phyloP scores from a whole-genome alignment of 805 yeast genomes.

The Candida loeiensis region DNA sequence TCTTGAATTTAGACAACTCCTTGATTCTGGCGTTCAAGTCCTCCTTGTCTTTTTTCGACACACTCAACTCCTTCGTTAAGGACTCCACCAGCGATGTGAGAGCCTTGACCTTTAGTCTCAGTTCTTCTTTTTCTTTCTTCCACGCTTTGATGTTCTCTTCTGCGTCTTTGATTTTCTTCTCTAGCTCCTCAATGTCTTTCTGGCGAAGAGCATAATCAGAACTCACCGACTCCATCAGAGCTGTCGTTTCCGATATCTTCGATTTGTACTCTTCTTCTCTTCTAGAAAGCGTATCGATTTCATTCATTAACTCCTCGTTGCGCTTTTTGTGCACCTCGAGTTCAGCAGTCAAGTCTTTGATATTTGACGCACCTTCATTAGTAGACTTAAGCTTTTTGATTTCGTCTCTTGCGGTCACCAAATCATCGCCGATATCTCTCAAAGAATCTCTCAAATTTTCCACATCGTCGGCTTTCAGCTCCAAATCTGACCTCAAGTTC shows the following conservation, averaged over 20 bases:
- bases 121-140: slow-evolving; percentile 20
- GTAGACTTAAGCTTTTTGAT: slow-evolving; percentile 35
- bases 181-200: background rate
- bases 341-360: slow-evolving; percentile 14
- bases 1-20: slow-evolving; percentile 28
- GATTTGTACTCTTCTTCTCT: background rate
- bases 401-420: slow-evolving; percentile 65
- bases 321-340: background rate
- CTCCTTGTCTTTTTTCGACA: slow-evolving; percentile 33
- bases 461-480: slow-evolving; percentile 55
- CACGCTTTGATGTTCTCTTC: slow-evolving; percentile 20
- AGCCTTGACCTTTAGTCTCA: slow-evolving; percentile 4
- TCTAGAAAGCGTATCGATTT: background rate
- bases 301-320: background rate
- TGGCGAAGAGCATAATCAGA: too few species aligned
- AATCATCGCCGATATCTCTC: slow-evolving; percentile 70
- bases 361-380: slow-evolving; percentile 5
- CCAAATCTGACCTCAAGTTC: slow-evolving; percentile 27
- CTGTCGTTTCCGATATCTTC: slow-evolving; percentile 1
- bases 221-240: background rate
- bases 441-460: slow-evolving; percentile 73
- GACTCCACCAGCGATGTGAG: slow-evolving; percentile 18
- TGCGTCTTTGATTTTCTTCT: background rate
- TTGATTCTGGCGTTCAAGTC: slow-evolving; percentile 32
- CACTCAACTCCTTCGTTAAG: slow-evolving; percentile 21